Evolutionary conservation across 2,329 filamentous ascomycete genomes (phyloP).

Genomic region (Aspergillus puulaauensis): DNA sequence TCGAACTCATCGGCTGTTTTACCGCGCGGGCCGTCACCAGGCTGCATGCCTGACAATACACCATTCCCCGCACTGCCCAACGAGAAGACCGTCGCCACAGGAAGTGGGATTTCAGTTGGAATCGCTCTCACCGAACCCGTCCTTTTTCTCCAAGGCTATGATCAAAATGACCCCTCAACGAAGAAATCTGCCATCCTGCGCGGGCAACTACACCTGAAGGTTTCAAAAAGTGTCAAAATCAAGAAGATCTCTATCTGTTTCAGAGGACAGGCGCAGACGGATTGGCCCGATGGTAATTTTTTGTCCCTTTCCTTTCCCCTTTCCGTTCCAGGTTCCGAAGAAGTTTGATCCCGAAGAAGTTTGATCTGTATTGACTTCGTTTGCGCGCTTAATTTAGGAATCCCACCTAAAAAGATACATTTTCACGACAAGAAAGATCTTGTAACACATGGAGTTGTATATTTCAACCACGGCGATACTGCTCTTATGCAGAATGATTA

Average conservation of each 20-base stretch:
- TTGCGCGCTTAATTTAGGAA: slow-evolving; percentile 52
- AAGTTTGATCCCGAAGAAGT: neutral
- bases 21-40: slow-evolving; percentile 23
- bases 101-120: slow-evolving; percentile 48
- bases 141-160: slow-evolving; percentile 50
- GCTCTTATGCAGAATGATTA: slow-evolving; percentile 57
- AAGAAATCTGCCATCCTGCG: slow-evolving; percentile 78
- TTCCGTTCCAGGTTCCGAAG: neutral
- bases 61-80: slow-evolving; percentile 40
- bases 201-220: slow-evolving; percentile 75
- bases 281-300: slow-evolving; percentile 80
- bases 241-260: slow-evolving; percentile 88
- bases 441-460: slow-evolving; percentile 84
- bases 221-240: slow-evolving; percentile 88
- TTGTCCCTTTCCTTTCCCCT: neutral
- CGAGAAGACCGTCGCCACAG: slow-evolving; percentile 50
- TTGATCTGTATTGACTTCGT: neutral
- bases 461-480: slow-evolving; percentile 68
- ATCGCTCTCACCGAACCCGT: slow-evolving; percentile 50
- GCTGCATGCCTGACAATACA: slow-evolving; percentile 25
- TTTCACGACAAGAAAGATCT: slow-evolving; percentile 81
- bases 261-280: slow-evolving; percentile 78
- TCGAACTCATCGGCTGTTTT: slow-evolving; percentile 26
- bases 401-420: slow-evolving; percentile 82
- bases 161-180: slow-evolving; percentile 52